phyloP scores from a whole-genome alignment of 371 early-diverging fungal genomes.

The Mucor racemosus region DNA sequence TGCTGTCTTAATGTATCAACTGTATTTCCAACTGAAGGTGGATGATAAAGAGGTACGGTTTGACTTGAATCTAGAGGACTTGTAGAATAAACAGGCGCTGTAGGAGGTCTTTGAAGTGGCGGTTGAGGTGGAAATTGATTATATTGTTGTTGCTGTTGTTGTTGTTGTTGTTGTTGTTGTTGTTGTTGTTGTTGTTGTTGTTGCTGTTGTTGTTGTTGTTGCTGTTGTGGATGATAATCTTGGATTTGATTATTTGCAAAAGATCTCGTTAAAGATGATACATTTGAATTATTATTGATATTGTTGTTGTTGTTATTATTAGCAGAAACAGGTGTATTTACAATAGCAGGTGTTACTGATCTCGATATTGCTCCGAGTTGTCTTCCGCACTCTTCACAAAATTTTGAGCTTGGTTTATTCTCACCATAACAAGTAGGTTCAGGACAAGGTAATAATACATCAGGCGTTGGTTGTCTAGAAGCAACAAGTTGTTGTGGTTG shows the following conservation, averaged over 20 bases:
- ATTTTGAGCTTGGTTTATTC: conserved; percentile 70
- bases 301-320: neutral
- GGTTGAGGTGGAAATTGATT: conserved; percentile 1
- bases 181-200: neutral
- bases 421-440: conserved; percentile 64
- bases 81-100: conserved; percentile 28
- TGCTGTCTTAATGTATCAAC: conserved; percentile 7
- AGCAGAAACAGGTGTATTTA: neutral
- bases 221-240: conserved; percentile 6
- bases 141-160: neutral
- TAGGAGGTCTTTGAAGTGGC: conserved; percentile 28
- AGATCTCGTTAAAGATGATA: conserved; percentile 17
- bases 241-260: conserved; percentile 20
- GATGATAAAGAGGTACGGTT: conserved; percentile 18
- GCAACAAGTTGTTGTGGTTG: conserved; percentile 28
- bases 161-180: conserved; percentile 8
- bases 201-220: no score
- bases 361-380: conserved; percentile 52
- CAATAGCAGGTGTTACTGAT: conserved; percentile 45
- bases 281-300: neutral
- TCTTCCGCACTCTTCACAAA: conserved; percentile 76
- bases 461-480: conserved; percentile 35
- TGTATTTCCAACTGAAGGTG: conserved; percentile 11
- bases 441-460: conserved; percentile 54
- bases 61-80: conserved; percentile 7